These are phyloP conservation scores for Neurospora hispaniola DNA, from an alignment of 495 filamentous ascomycete genomes.

Conservation along the genomic window DNA sequence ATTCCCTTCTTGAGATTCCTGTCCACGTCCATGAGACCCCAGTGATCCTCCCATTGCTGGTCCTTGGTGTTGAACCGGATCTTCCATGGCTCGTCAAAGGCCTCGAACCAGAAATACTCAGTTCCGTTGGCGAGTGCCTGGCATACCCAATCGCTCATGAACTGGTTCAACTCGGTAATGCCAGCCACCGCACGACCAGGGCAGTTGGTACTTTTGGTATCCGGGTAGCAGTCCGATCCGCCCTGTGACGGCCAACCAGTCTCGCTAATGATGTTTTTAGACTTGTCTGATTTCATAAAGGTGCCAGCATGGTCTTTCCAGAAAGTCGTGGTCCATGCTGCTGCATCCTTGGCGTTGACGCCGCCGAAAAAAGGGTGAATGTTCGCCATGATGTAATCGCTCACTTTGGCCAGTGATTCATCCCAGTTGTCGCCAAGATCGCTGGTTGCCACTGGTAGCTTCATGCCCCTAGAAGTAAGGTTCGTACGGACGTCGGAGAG, in stretches of 20 bases:
- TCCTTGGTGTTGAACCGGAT: slow-evolving; percentile 53
- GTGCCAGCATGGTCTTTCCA: slow-evolving; percentile 59
- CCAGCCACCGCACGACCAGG: slow-evolving; percentile 62
- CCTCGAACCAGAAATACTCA: slow-evolving; percentile 94
- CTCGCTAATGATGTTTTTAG: slow-evolving; percentile 69
- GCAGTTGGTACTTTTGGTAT: slow-evolving; percentile 33
- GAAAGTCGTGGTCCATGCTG: slow-evolving; percentile 76
- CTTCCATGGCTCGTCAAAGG: slow-evolving; percentile 97
- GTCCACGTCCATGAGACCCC: slow-evolving; percentile 84
- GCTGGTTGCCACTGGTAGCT: slow-evolving; percentile 73
- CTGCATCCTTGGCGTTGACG: slow-evolving; percentile 52
- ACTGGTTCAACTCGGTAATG: slow-evolving; percentile 71
- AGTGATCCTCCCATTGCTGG: slow-evolving; percentile 89
- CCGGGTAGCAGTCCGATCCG: slow-evolving; percentile 64
- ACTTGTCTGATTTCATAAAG: slow-evolving; percentile 45
- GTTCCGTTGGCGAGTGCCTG: slow-evolving; percentile 66
- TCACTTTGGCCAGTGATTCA: slow-evolving; percentile 46
- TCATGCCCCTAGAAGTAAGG: slow-evolving; percentile 51
- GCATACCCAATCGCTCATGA: slow-evolving; percentile 84
- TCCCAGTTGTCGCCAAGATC: slow-evolving; percentile 91
- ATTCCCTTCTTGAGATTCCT: slow-evolving; percentile 78
- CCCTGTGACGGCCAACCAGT: slow-evolving; percentile 87
- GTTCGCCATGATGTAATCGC: slow-evolving; percentile 92
- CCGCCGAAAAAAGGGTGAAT: slow-evolving; percentile 96
- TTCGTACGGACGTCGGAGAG: slow-evolving; percentile 60